A percentile compares a stretch with the other conserved stretches of the same genome.
Conservation (phyloP, 768 basidiomycete genomes). For the Mycena galericulata region DNA sequence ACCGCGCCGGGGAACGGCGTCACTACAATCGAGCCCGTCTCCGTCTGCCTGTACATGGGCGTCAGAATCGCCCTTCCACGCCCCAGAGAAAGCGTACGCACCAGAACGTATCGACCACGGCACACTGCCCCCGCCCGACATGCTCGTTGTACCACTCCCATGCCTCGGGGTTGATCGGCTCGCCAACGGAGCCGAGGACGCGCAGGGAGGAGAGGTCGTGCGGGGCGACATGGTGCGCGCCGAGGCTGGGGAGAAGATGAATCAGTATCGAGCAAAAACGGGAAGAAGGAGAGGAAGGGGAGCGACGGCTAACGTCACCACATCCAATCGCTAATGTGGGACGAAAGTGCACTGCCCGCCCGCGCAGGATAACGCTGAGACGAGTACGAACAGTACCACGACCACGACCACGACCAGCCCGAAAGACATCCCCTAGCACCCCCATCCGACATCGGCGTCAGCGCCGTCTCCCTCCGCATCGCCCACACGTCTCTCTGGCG, state of each 20-base stretch:
- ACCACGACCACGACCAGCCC: too few species aligned
- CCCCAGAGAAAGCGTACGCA: slow-evolving; percentile 39
- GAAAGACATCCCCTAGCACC: too few species aligned
- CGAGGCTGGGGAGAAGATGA: slow-evolving; percentile 60
- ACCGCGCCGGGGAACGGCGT: slow-evolving; percentile 97
- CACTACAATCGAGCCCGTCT: slow-evolving; percentile 95
- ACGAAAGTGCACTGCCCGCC: too few species aligned
- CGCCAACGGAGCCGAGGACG: slow-evolving; percentile 93
- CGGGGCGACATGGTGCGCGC: slow-evolving; percentile 85
- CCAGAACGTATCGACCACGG: slow-evolving; percentile 96
- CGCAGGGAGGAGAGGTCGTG: slow-evolving; percentile 87
- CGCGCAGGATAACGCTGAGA: too few species aligned
- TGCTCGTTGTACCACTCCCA: slow-evolving; percentile 99
- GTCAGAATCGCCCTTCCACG: neutral
- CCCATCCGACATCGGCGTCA: too few species aligned
- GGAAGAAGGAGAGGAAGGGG: neutral
- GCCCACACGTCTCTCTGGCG: too few species aligned
- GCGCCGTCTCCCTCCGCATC: too few species aligned
- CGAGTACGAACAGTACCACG: too few species aligned
- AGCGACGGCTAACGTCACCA: neutral
- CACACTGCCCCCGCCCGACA: slow-evolving; percentile 89
- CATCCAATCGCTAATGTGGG: neutral
- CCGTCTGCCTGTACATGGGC: slow-evolving; percentile 80
- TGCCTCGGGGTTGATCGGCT: slow-evolving; percentile 99
- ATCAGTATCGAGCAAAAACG: neutral